Base-by-base conservation (phyloP, 2,329 filamentous ascomycete species). In the Alternaria sp. region DNA sequence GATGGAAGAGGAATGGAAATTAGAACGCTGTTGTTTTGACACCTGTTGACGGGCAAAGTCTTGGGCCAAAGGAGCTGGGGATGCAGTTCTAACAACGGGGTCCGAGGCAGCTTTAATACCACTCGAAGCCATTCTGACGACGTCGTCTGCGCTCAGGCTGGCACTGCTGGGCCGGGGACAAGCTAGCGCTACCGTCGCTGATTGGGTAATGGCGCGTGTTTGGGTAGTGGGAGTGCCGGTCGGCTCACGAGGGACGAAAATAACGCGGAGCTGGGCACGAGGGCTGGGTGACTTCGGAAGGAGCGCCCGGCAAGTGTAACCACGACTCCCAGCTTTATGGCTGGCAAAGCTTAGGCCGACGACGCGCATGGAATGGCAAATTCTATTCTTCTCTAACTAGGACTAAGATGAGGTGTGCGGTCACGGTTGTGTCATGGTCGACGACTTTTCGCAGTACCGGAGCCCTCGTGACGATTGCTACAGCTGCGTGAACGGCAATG, bases 1-100 rank as follows among this genome's bases (percentile, higher is more conserved):
- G 77, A 87, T 78, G 59, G 87, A 88, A 65, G 85, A 83, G 47
- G 86, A 88, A 72, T 88, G 86, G 74, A 86, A 88, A 74, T 88
- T 86, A 76, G 82, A 86, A 72, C 83, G 83, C 66, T 85, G 83
- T 77, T 88, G 86, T 77, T 87, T 87, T 71, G 82, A 80, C 73
- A 87, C 77, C 77, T 87, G 85, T 70, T 88, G 86, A 80, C 84
- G 82, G 77, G 83, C 82, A 80, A 87, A 88, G 81, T 88, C 85
- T 78, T 83, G 81, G 71, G 83, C 76, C 73, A 86, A 78, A 80
- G 81, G 81, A 78, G 82, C 79, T 75, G 82, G 79, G 74, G 80
- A 83, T 70, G 75, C 62, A 45, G 74, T 71, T 40, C 69, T 57
- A 72, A 76, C 50, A 54, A 75, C 74, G 75, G 83, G 79, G 76